Evolutionary conservation across 768 basidiomycete genomes (phyloP).

Genomic region (Lactarius deliciosus): DNA sequence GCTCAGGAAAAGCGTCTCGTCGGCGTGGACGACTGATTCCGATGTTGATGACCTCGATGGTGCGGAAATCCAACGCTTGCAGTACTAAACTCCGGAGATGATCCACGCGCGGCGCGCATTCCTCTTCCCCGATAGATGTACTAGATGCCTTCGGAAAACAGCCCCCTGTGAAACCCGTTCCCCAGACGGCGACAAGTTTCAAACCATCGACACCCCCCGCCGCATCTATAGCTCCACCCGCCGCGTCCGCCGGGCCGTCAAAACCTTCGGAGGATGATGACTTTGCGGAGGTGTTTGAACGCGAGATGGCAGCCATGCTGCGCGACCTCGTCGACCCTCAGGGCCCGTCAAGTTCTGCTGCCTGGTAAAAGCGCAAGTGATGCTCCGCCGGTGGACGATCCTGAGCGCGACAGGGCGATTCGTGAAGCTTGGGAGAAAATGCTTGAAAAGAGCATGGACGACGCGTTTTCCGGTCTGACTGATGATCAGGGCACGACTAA

Average conservation of each 20-base stretch:
- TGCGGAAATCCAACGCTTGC: constrained; percentile 30
- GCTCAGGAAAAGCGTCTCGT: constrained; percentile 15
- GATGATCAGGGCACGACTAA: constrained; percentile 24
- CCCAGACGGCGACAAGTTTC: constrained; percentile 26
- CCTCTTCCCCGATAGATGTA: constrained; percentile 41
- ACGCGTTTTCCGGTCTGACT: constrained; percentile 19
- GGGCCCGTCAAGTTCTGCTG: constrained; percentile 20
- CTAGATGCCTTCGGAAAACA: constrained; percentile 45
- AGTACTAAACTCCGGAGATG: constrained; percentile 5
- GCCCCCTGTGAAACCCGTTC: constrained; percentile 27
- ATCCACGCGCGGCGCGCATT: constrained; percentile 13
- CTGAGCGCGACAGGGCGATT: constrained; percentile 42
- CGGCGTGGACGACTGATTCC: constrained; percentile 41
- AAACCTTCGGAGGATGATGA: constrained; percentile 34
- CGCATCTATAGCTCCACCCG: constrained; percentile 24
- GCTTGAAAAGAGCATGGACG: constrained; percentile 63
- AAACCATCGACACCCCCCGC: constrained; percentile 26
- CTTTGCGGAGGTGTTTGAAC: constrained; percentile 43
- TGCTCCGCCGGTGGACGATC: constrained; percentile 31
- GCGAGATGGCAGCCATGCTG: constrained; percentile 48
- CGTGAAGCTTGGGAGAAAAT: constrained; percentile 71
- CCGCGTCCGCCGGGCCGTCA: constrained; percentile 28
- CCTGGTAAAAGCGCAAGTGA: constrained; percentile 21
- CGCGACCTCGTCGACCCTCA: constrained; percentile 38
- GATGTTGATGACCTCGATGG: constrained; percentile 73